Base-by-base conservation (phyloP, 1,284 basidiomycete species). In the Schizophyllum amplum region DNA sequence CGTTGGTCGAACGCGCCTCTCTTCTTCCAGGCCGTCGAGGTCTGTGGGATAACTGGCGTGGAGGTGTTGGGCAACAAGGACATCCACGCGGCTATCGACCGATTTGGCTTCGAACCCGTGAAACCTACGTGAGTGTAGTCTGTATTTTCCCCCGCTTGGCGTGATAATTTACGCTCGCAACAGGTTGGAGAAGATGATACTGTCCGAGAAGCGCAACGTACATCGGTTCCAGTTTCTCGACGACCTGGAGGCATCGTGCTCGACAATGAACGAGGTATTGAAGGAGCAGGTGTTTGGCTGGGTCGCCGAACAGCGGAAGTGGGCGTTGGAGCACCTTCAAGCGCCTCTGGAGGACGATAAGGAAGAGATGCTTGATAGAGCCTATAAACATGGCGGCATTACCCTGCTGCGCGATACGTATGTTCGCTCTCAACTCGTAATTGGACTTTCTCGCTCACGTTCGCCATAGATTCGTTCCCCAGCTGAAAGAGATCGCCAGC, bases 301-400 rank as follows among this genome's bases (percentile, higher is more conserved):
- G 56, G 13, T 57, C 20, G 56, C 56, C 9, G 51, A 42, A 52
- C 51, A 53, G 25, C 56, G 56, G 17, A 49, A 57, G 48, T 52
- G 22, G 47, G 52, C 50, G 9, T 24, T 53, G 51, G 53, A 57
- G 24, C 48, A 46, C 7, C n/a, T 57, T 51, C 52, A 50, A 11
- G 33, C 47, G 11, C 56, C 56, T 13, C 24, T 17, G 4, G 9
- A 13, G 5, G 56, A 52, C 5, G 51, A 57, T 17, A 52, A 57
- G 22, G 42, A 57, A 4, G 51, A 53, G 33, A 21, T 57, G n/a
- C 51, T 57, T 5, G 48, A 50, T 22, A 26, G 52, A 6, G 26
- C 25, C 17, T 17, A 53, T 20, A 52, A 57, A 33, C 51, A 52
- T 15, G 56, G 56, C 24, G 52, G 56, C 1, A 26, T 57, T 25